A percentile compares a stretch with the other conserved stretches of the same genome.
phyloP scores from a whole-genome alignment of 495 filamentous ascomycete species.

The Xylaria grammica region DNA sequence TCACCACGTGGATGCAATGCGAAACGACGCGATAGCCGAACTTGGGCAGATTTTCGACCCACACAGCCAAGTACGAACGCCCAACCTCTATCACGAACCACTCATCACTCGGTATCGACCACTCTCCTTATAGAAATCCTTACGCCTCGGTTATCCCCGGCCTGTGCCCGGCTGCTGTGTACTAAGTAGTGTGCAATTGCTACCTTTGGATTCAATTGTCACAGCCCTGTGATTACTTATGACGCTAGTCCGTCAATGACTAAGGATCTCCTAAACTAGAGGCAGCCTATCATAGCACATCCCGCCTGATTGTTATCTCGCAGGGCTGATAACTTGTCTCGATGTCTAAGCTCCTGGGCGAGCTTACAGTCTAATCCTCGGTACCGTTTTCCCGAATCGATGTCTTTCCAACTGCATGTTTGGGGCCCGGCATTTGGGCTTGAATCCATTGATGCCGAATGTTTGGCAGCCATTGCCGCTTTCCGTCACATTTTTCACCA shows the following conservation, averaged over 20 bases:
- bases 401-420: conserved; percentile 81
- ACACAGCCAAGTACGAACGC: too few species aligned
- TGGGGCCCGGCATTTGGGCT: conserved; percentile 90
- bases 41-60: conserved; percentile 31
- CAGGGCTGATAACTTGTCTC: not conserved
- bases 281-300: not conserved
- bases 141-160: conserved; percentile 13
- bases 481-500: conserved; percentile 61
- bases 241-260: too few species aligned
- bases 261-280: too few species aligned
- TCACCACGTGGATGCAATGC: conserved; percentile 35
- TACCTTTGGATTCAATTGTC: not conserved
- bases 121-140: not conserved
- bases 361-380: conserved; percentile 8
- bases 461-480: conserved; percentile 76
- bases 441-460: conserved; percentile 90
- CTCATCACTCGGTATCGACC: not conserved
- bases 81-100: not conserved
- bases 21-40: conserved; percentile 34
- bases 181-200: too few species aligned
- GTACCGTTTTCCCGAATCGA: conserved; percentile 27
- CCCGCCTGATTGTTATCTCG: not conserved
- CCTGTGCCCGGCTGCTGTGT: not conserved
- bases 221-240: not conserved
- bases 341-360: not conserved